A percentile compares a stretch with the other conserved stretches of the same genome.
Conservation (phyloP, 495 filamentous ascomycete genomes). For the Podospora conica region DNA sequence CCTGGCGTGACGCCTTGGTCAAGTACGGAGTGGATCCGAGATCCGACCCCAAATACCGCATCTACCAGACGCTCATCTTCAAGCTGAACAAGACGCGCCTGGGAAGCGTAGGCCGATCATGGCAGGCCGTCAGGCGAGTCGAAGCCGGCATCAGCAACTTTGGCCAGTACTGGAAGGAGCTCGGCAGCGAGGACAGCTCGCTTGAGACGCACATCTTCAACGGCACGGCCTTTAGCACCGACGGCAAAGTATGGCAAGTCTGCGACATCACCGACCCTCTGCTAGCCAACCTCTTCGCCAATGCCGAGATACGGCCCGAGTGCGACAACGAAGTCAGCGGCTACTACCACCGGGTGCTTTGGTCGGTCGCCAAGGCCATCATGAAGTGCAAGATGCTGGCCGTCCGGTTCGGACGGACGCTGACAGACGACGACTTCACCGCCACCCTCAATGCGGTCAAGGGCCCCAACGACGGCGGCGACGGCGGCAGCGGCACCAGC, state of each 20-base stretch:
- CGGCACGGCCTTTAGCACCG: constrained; percentile 56
- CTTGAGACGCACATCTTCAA: constrained; percentile 71
- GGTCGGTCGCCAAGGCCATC: constrained; percentile 73
- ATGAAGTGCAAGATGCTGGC: constrained; percentile 76
- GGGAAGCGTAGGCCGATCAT: constrained; percentile 39
- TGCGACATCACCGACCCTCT: constrained; percentile 86
- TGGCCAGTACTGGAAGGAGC: constrained; percentile 28
- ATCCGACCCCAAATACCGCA: constrained; percentile 60
- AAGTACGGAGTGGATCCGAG: constrained; percentile 83
- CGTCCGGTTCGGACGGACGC: constrained; percentile 37
- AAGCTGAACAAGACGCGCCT: constrained; percentile 43
- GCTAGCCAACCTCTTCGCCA: constrained; percentile 47
- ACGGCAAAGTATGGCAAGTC: constrained; percentile 86
- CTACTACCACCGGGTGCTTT: constrained; percentile 73
- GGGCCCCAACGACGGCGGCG: constrained; percentile 25
- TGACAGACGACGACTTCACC: constrained; percentile 48
- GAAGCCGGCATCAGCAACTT: constrained; percentile 29
- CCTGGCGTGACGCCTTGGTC: constrained; percentile 83
- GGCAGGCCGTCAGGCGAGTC: constrained; percentile 33
- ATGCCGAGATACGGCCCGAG: constrained; percentile 36
- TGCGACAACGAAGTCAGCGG: constrained; percentile 62
- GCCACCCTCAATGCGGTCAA: constrained; percentile 36
- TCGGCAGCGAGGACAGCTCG: constrained; percentile 32
- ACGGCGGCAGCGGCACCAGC: constrained; percentile 33
- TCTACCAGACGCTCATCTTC: constrained; percentile 87